These are phyloP conservation scores for Cutaneotrichosporon mucoides DNA, from an alignment of 1,284 basidiomycete genomes.

Conservation along the genomic window DNA sequence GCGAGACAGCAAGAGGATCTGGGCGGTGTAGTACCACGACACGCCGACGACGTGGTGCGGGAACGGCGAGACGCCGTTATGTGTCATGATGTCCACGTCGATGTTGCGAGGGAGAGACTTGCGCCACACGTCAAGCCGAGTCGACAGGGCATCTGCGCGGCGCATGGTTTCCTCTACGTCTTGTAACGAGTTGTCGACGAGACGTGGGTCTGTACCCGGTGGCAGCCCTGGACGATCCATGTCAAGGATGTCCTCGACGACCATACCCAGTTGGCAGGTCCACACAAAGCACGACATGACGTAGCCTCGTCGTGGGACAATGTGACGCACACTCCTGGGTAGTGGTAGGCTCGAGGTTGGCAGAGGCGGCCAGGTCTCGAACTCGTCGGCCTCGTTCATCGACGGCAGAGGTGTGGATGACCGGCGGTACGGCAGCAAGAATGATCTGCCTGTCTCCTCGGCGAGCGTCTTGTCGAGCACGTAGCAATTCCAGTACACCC, in stretches of 20 bases:
- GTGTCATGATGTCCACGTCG: constrained; percentile 18
- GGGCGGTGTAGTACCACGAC: constrained; percentile 38
- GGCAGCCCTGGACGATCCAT: constrained; percentile 30
- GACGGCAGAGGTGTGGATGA: constrained; percentile 47
- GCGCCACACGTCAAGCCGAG: constrained; percentile 32
- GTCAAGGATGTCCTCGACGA: constrained; percentile 43
- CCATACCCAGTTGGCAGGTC: constrained; percentile 40
- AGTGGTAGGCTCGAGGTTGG: constrained; percentile 23
- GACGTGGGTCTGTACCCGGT: neutral
- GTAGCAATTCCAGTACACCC: constrained; percentile 51
- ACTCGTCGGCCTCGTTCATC: constrained; percentile 48
- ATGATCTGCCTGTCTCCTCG: constrained; percentile 51
- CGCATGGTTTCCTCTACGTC: neutral
- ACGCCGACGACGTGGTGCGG: constrained; percentile 38
- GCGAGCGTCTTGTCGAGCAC: constrained; percentile 49
- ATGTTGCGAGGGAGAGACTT: constrained; percentile 24
- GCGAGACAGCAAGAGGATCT: constrained; percentile 39
- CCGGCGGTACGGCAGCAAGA: constrained; percentile 45
- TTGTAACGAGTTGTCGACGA: neutral
- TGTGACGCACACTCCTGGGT: constrained; percentile 23
- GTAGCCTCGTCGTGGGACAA: constrained; percentile 29
- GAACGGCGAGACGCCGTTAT: constrained; percentile 25
- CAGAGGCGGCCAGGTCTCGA: constrained; percentile 46
- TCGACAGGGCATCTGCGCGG: constrained; percentile 18
- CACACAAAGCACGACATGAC: constrained; percentile 41